Conservation (phyloP, 2,329 filamentous ascomycete genomes). For the Cytospora mali region DNA sequence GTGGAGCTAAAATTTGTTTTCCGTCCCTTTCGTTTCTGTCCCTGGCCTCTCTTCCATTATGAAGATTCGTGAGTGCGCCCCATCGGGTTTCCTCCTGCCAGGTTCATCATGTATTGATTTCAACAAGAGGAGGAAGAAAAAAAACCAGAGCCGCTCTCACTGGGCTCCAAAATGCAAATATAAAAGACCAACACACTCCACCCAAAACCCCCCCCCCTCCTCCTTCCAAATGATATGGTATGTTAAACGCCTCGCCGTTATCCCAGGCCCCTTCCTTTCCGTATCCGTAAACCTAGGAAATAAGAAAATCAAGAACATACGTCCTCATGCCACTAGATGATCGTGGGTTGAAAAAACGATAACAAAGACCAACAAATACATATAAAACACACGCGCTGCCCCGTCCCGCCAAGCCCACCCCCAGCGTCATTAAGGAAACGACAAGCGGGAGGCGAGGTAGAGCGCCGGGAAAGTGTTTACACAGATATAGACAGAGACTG, state of each 20-base stretch:
- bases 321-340: not conserved
- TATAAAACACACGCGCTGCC: not conserved
- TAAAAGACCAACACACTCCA: too few relatives aligned
- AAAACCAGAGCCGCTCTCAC: slow-evolving; percentile 6
- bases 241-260: slow-evolving; percentile 16
- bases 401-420: not conserved
- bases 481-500: not conserved
- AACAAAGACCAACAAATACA: not conserved
- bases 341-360: not conserved
- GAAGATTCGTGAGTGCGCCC: not conserved
- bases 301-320: not conserved
- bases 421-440: not conserved
- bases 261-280: not conserved
- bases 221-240: not conserved
- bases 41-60: not conserved
- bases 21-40: not conserved
- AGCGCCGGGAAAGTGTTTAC: not conserved
- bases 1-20: not conserved
- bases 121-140: not conserved
- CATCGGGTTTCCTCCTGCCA: too few relatives aligned
- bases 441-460: not conserved
- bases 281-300: not conserved
- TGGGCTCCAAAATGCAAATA: slow-evolving; percentile 1
- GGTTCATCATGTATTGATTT: not conserved
- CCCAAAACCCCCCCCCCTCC: not conserved